Evolutionary conservation across 306 rosid genomes (phyloP), one percentile per base, ranked within the genome.

Genomic region (Inga leiocalycina): DNA sequence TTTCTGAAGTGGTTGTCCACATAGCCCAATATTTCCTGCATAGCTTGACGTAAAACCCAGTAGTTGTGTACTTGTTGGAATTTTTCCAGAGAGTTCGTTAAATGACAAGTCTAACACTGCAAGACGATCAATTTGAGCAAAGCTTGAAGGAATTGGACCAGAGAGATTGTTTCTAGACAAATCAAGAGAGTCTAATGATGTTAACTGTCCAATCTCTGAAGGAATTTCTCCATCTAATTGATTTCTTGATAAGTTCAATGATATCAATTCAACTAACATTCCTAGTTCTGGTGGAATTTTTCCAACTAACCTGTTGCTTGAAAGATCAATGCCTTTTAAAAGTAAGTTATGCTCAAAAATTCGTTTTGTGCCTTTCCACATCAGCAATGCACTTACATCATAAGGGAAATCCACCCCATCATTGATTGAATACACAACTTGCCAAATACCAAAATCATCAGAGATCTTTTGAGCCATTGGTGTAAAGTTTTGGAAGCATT

Each of bases 191-290:
- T 84, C 84, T 5, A 79, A 64, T 20, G 71, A 73, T 43, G 16
- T 1, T 30, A 84, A 4, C 0, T 8, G 46, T 12, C 87, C 84
- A 84, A 84, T 52, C 1, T 74, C 41, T 11, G 66, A 16, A 52
- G 75, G 69, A 56, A 79, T 74, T 66, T 71, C 10, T 1, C 71
- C 76, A 0, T 3, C 52, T 56, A 78, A 73, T 4, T 71, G 32
- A 9, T 83, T 83, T 69, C 84, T 84, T 8, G 87, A 84, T 35
- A 84, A 75, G 39, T 84, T 80, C 37, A 84, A 69, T 5, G 78
- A 68, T 57, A 56, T 16, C 78, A 84, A 2, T 5, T 1, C 81
- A 35, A 19, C 7, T 30, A 80, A 57, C 51, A 9, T 4, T 2
- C 6, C 56, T 13, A 81, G 6, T 64, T 85, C 80, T 5, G 0